Evolutionary conservation across 208 protist species (phyloP), one percentile per base, ranked within the genome.

Genomic region (Novymonas esmeraldas): DNA sequence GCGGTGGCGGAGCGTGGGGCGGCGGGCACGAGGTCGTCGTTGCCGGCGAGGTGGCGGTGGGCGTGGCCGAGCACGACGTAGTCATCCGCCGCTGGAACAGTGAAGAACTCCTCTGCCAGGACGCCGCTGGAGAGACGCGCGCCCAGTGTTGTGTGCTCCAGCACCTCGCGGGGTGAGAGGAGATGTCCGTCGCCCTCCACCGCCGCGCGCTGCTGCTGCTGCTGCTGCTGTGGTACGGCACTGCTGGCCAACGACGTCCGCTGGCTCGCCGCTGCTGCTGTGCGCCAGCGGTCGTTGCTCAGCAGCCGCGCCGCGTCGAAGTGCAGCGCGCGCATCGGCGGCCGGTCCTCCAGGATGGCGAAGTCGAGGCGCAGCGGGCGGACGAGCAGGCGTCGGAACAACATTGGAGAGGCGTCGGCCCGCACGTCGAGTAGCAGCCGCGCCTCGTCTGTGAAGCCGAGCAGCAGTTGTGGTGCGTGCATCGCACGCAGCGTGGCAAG

Each of bases 251-350:
- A 59, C 14, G 46, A 36, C 16, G 34, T 38, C 16, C 20, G 56
- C 6, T 62, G 39, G 13, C n/a, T n/a, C 49, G 13, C 39, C 48
- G 48, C 38, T 36, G 56, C 18, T 48, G 55, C 52, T 60, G 11
- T 36, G 13, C 24, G 28, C 64, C 70, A 96, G 26, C 87, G 81
- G 59, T 92, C 87, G 60, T 78, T 86, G 0, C 34, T 49, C 28
- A 96, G 76, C n/a, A 93, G 28, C 18, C 90, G 85, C 20, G 76
- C 79, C 10, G 85, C 85, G 55, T 95, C 90, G 68, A 82, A 93
- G 76, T 90, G 85, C 24, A 82, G 56, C 13, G 81, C 72, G 42
- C 78, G 82, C 69, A 84, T 60, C 14, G 83, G 85, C 20, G 79
- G 68, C 70, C 88, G 87, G 61, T 96, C 88, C 51, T 93, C 86